Percentiles rank a stretch among this genome's conserved stretches.
Evolutionary conservation across 208 protist species (phyloP).

Genomic region (Trypanosoma theileri): DNA sequence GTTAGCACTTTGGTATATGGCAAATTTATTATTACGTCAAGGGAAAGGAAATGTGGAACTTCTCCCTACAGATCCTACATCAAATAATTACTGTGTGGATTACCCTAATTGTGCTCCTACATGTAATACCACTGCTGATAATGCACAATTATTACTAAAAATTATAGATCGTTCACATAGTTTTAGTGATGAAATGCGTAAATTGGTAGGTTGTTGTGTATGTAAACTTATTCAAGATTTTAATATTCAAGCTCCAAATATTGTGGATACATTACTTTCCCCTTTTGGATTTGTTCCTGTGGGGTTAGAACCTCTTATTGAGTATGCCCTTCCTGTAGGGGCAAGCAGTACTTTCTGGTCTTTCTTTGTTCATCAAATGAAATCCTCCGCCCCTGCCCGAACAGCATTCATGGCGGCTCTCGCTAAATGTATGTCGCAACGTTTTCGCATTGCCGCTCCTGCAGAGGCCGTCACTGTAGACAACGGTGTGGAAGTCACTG

Average conservation of each 20-base stretch:
- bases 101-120: constrained; percentile 76
- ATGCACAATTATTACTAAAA: constrained; percentile 84
- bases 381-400: constrained; percentile 73
- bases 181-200: constrained; percentile 81
- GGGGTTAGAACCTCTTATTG: constrained; percentile 56
- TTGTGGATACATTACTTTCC: constrained; percentile 68
- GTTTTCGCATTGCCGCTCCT: constrained; percentile 80
- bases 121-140: constrained; percentile 75
- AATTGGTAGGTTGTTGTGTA: constrained; percentile 86
- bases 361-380: constrained; percentile 88
- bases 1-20: constrained; percentile 87
- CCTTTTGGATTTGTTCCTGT: constrained; percentile 78
- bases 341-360: constrained; percentile 85
- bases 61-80: constrained; percentile 79
- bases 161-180: constrained; percentile 82
- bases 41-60: constrained; percentile 82
- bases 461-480: constrained; percentile 57
- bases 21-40: constrained; percentile 81
- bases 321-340: constrained; percentile 82
- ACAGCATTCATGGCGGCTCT: constrained; percentile 83
- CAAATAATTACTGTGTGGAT: constrained; percentile 85
- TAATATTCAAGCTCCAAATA: constrained; percentile 88
- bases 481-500: constrained; percentile 57
- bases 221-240: constrained; percentile 91
- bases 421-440: constrained; percentile 74